phyloP scores from a whole-genome alignment of 1,139 yeast genomes.

The Casaregolazyma suthepensis region DNA sequence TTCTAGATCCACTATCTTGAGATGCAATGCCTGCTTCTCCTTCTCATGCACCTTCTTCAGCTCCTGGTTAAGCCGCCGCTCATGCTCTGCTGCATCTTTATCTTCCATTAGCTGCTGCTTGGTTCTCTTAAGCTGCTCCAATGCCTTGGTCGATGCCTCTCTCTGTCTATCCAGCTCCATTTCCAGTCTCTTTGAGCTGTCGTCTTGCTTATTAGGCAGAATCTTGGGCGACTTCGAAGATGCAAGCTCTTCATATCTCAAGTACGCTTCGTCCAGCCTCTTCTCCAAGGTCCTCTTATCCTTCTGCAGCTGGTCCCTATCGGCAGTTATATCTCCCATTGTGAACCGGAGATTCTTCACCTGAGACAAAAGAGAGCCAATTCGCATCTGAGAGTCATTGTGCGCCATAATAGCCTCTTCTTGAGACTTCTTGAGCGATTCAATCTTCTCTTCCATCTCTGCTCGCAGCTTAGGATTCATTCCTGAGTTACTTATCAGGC shows the following conservation, averaged over 20 bases:
- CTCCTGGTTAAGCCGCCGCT: constrained; percentile 25
- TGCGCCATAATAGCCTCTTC: constrained; percentile 37
- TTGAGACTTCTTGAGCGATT: constrained; percentile 46
- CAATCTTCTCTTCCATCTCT: constrained; percentile 48
- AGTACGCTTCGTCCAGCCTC: constrained; percentile 28
- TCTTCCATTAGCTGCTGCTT: constrained; percentile 20
- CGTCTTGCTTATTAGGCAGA: constrained; percentile 12
- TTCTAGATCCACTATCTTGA: constrained; percentile 31
- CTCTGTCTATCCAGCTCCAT: constrained; percentile 21
- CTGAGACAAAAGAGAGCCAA: constrained; percentile 31
- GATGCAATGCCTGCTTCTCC: constrained; percentile 29
- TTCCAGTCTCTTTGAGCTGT: constrained; percentile 10
- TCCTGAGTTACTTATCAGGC: constrained; percentile 11
- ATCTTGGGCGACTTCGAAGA: constrained; percentile 16
- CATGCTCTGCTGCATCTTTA: constrained; percentile 24
- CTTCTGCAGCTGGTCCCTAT: constrained; percentile 33
- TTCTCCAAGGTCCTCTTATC: constrained; percentile 35
- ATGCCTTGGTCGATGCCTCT: constrained; percentile 19
- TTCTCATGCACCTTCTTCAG: constrained; percentile 26
- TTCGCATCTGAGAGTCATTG: constrained; percentile 34
- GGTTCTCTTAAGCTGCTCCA: constrained; percentile 19
- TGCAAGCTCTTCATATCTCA: constrained; percentile 27
- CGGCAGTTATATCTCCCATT: constrained; percentile 33
- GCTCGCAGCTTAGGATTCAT: constrained; percentile 30
- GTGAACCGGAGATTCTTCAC: constrained; percentile 31